Conservation (phyloP, 2,329 filamentous ascomycete species). For the Beauveria australis region DNA sequence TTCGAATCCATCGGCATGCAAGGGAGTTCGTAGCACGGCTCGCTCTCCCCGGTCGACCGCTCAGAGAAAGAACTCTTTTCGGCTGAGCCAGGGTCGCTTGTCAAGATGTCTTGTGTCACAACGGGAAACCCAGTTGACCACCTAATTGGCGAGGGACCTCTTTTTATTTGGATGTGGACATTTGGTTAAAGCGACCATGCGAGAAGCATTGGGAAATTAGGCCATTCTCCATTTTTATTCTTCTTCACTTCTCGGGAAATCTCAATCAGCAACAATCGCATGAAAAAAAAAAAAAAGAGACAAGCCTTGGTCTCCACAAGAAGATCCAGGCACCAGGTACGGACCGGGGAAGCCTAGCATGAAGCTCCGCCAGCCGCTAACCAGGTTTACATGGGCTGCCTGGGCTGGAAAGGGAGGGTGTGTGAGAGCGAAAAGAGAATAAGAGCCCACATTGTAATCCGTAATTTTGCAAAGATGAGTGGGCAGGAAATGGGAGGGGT, state of each 20-base stretch:
- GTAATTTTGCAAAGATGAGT: background rate
- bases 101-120: background rate
- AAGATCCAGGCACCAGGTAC: slow-evolving; percentile 8
- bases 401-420: background rate
- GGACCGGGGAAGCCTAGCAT: slow-evolving; percentile 7
- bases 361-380: background rate
- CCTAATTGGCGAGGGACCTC: background rate
- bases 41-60: background rate
- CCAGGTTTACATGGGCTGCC: too few species aligned
- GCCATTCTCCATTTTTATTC: slow-evolving; percentile 1
- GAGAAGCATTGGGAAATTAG: background rate
- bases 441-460: background rate
- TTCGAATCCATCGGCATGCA: background rate
- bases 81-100: background rate
- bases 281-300: background rate
- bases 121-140: background rate
- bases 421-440: background rate
- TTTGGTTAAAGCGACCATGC: background rate
- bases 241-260: background rate
- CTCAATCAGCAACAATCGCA: slow-evolving; percentile 1
- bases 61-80: background rate
- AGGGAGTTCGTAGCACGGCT: background rate
- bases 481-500: background rate
- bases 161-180: background rate
- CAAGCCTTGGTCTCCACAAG: background rate